Conservation (phyloP, 202 grass and related monocot species). For the Cymbopogon flexuosus region DNA sequence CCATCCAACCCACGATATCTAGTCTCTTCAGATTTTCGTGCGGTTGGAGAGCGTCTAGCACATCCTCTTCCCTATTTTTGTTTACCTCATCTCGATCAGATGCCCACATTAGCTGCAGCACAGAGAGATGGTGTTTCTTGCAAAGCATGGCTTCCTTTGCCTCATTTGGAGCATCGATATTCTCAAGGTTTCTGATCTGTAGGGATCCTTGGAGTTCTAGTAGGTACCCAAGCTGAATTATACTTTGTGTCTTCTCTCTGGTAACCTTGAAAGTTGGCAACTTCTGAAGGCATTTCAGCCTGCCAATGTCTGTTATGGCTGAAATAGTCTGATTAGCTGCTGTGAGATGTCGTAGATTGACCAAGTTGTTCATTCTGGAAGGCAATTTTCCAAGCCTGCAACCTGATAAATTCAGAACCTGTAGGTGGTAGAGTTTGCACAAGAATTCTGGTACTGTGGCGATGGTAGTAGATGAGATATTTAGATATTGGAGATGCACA, state of each 20-base stretch:
- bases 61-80: conserved; percentile 13
- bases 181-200: conserved; percentile 48
- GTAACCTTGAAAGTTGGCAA: conserved; percentile 41
- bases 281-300: conserved; percentile 43
- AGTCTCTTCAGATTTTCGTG: conserved; percentile 46
- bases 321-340: conserved; percentile 37
- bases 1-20: conserved; percentile 43
- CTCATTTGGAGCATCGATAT: conserved; percentile 31
- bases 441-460: conserved; percentile 30
- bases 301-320: conserved; percentile 37
- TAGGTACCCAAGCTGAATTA: conserved; percentile 45
- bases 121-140: conserved; percentile 30
- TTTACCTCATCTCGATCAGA: conserved; percentile 3
- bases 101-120: conserved; percentile 41
- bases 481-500: conserved; percentile 39
- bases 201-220: conserved; percentile 49
- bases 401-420: conserved; percentile 39
- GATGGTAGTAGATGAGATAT: conserved; percentile 32
- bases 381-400: conserved; percentile 36
- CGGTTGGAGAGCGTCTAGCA: conserved; percentile 45
- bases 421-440: conserved; percentile 47
- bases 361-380: conserved; percentile 34
- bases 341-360: conserved; percentile 40
- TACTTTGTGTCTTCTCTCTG: conserved; percentile 20
- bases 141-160: conserved; percentile 36